Conservation (phyloP, 2,329 filamentous ascomycete genomes). For the Cercospora zeina region DNA sequence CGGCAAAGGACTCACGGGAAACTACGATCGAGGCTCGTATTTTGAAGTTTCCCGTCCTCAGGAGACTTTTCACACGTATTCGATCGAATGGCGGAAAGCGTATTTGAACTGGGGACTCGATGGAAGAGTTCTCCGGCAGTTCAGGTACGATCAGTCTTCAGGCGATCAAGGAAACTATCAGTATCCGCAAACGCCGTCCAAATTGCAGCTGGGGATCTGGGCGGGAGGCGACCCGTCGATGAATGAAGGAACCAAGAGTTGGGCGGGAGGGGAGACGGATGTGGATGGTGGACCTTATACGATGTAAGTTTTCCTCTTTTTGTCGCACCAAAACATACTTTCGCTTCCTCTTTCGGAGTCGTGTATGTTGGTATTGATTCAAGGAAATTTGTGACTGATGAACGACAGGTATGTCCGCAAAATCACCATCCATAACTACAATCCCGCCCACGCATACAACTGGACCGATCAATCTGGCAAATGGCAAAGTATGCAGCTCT, state of each 20-base stretch:
- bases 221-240: slow-evolving; percentile 19
- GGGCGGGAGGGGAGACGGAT: slow-evolving; percentile 24
- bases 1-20: slow-evolving; percentile 56
- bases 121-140: slow-evolving; percentile 50
- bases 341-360: too few species aligned
- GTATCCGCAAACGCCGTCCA: slow-evolving; percentile 29
- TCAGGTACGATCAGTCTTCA: slow-evolving; percentile 30
- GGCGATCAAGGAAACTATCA: slow-evolving; percentile 20
- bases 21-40: slow-evolving; percentile 50
- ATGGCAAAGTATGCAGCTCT: slow-evolving; percentile 16
- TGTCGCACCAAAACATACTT: too few species aligned
- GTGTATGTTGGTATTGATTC: too few species aligned
- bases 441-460: slow-evolving; percentile 17
- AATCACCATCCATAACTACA: slow-evolving; percentile 18
- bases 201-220: slow-evolving; percentile 28
- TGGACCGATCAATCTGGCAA: slow-evolving; percentile 20
- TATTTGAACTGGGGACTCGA: slow-evolving; percentile 66
- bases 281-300: slow-evolving; percentile 20
- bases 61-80: slow-evolving; percentile 65
- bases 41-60: slow-evolving; percentile 36
- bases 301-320: background rate
- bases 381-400: background rate
- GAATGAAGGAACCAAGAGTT: slow-evolving; percentile 16
- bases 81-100: slow-evolving; percentile 66
- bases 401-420: slow-evolving; percentile 11